A percentile compares a stretch with the other conserved stretches of the same genome.
Conservation (phyloP, 2,329 filamentous ascomycete species). For the Bipolaris victoriae region DNA sequence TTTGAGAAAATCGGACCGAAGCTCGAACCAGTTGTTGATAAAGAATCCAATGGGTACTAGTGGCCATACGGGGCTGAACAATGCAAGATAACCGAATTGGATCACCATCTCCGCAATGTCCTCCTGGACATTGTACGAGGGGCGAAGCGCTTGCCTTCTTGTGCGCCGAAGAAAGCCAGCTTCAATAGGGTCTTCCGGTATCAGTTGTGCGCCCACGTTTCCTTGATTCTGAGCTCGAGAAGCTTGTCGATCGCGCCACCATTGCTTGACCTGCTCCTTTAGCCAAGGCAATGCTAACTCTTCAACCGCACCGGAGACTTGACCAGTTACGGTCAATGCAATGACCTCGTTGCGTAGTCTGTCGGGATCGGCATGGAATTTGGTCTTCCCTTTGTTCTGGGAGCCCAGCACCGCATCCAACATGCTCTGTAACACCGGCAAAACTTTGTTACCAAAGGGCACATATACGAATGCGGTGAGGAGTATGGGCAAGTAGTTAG, state of each 20-base stretch:
- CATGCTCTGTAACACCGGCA: conserved; percentile 31
- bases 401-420: conserved; percentile 25
- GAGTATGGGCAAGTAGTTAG: conserved; percentile 46
- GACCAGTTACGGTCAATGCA: conserved; percentile 42
- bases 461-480: conserved; percentile 44
- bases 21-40: conserved; percentile 47
- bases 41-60: conserved; percentile 45
- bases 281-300: conserved; percentile 41
- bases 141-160: conserved; percentile 37
- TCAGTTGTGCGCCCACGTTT: neutral
- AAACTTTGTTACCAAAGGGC: conserved; percentile 34
- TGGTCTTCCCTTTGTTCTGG: conserved; percentile 15
- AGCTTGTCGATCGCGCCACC: conserved; percentile 39
- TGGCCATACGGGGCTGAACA: conserved; percentile 46
- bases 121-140: conserved; percentile 45
- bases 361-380: conserved; percentile 37
- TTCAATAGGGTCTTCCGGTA: conserved; percentile 38
- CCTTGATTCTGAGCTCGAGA: conserved; percentile 2
- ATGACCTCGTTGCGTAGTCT: conserved; percentile 44
- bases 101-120: conserved; percentile 46
- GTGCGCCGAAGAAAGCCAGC: conserved; percentile 37
- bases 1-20: conserved; percentile 44
- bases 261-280: conserved; percentile 35
- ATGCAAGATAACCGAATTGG: conserved; percentile 44
- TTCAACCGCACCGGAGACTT: conserved; percentile 38